phyloP scores from a whole-genome alignment of 352 stramenopile genomes.

The Thalassiosira hispida region DNA sequence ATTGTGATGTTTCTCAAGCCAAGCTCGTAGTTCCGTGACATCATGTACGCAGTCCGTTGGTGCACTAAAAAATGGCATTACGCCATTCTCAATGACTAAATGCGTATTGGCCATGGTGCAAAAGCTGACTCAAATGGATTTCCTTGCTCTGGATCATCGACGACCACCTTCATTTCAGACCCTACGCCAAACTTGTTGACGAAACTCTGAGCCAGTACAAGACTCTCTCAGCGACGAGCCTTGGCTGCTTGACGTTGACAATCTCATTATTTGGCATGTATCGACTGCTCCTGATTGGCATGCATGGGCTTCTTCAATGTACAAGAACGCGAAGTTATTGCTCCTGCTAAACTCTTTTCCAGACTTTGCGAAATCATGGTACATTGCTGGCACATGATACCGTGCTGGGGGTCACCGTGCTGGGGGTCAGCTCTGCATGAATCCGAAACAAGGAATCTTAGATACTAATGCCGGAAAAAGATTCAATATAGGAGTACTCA shows the following conservation, averaged over 20 bases:
- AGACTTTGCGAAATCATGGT: constrained; percentile 11
- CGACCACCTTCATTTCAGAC: constrained; percentile 25
- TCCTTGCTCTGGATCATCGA: constrained; percentile 30
- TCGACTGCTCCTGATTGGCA: constrained; percentile 27
- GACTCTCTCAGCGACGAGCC: constrained; percentile 3
- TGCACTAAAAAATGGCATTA: constrained; percentile 22
- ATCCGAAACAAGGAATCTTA: background rate
- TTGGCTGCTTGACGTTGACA: constrained; percentile 23
- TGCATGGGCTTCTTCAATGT: constrained; percentile 43
- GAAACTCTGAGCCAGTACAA: constrained; percentile 22
- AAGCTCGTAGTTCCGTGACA: constrained; percentile 20
- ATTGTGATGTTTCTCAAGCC: constrained; percentile 21
- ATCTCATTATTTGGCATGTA: constrained; percentile 20
- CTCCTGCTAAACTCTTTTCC: constrained; percentile 14
- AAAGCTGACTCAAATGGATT: constrained; percentile 31
- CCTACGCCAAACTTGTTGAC: constrained; percentile 26
- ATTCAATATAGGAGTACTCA: background rate
- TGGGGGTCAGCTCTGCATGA: constrained; percentile 11
- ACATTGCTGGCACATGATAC: constrained; percentile 18
- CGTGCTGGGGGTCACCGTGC: constrained; percentile 17
- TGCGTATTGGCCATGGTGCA: constrained; percentile 30
- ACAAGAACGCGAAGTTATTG: constrained; percentile 34
- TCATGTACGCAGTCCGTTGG: constrained; percentile 32
- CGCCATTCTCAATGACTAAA: constrained; percentile 35
- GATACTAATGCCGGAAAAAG: background rate